phyloP scores from a whole-genome alignment of 192 early-diverging fungal genomes.

The Lobulomyces angularis region DNA sequence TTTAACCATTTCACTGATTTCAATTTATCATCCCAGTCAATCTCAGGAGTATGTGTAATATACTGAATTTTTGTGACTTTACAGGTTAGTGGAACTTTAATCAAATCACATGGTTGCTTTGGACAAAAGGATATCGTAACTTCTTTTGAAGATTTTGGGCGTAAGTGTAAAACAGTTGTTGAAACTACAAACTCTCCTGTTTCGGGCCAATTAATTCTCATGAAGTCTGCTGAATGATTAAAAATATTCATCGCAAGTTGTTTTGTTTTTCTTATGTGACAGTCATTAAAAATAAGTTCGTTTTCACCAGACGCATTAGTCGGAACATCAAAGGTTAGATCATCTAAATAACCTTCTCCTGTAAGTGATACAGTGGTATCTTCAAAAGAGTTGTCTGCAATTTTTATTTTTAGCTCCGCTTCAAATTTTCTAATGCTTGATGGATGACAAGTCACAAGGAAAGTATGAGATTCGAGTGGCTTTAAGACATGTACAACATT shows the following conservation, averaged over 20 bases:
- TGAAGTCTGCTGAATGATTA: slow-evolving; percentile 30
- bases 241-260: slow-evolving; percentile 16
- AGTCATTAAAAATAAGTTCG: slow-evolving; percentile 36
- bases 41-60: slow-evolving; percentile 11
- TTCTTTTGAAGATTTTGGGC: slow-evolving; percentile 26
- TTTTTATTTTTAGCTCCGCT: slow-evolving; percentile 29
- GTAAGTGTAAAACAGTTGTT: slow-evolving; percentile 23
- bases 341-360: slow-evolving; percentile 45
- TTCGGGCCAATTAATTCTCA: slow-evolving; percentile 22
- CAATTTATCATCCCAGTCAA: slow-evolving; percentile 39
- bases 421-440: slow-evolving; percentile 26
- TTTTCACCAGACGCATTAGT: too few relatives aligned
- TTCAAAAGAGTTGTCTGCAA: slow-evolving; percentile 46
- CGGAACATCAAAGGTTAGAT: slow-evolving; percentile 40
- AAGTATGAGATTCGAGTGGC: slow-evolving; percentile 25
- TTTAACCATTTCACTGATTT: slow-evolving; percentile 28
- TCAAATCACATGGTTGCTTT: slow-evolving; percentile 16
- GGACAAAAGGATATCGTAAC: slow-evolving; percentile 27
- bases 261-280: slow-evolving; percentile 27
- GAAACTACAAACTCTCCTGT: slow-evolving; percentile 23
- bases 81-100: slow-evolving; percentile 7
- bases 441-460: slow-evolving; percentile 31
- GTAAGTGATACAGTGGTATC: slow-evolving; percentile 28
- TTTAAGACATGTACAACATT: slow-evolving; percentile 18
- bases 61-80: slow-evolving; percentile 28